phyloP scores from a whole-genome alignment of 2,329 filamentous ascomycete species.

The Fusarium sublunatum region DNA sequence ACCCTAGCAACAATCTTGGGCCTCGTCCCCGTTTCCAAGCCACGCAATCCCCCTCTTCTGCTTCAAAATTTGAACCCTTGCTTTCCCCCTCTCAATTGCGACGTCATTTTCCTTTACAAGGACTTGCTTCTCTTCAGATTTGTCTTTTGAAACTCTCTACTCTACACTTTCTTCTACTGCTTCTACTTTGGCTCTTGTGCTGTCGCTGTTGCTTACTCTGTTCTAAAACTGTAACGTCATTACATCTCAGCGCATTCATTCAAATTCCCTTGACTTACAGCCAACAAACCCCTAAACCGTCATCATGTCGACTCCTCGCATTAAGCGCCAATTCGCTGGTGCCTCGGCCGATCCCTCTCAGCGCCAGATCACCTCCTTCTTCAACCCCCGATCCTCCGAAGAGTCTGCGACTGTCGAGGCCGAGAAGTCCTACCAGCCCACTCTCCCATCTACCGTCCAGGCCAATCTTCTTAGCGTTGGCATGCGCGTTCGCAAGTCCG shows the following conservation, averaged over 20 bases:
- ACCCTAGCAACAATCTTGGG: constrained; percentile 33
- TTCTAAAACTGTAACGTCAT: constrained; percentile 11
- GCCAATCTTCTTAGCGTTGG: constrained; percentile 89
- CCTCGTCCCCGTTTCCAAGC: constrained; percentile 17
- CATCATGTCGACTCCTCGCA: constrained; percentile 64
- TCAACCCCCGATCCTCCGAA: constrained; percentile 54
- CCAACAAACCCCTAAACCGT: constrained; percentile 5
- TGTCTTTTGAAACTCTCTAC: constrained; percentile 35
- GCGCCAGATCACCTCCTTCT: constrained; percentile 74
- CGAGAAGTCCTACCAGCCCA: constrained; percentile 53
- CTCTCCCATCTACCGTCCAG: constrained; percentile 75
- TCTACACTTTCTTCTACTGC: constrained; percentile 10
- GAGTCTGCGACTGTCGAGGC: constrained; percentile 46
- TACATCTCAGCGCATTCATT: constrained; percentile 5
- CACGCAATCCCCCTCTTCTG: constrained; percentile 13
- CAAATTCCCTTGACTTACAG: neutral
- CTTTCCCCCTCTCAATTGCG: constrained; percentile 19
- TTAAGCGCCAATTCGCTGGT: constrained; percentile 72
- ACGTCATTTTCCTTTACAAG: constrained; percentile 30
- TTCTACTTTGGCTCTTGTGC: constrained; percentile 4
- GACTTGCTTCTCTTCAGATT: constrained; percentile 1
- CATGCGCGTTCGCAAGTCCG: constrained; percentile 93
- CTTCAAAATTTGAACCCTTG: constrained; percentile 35
- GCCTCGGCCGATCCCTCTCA: constrained; percentile 68
- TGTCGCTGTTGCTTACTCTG: constrained; percentile 7